Evolutionary conservation across 169 alveolate species (phyloP).

Genomic region (Pseudocohnilembus persalinus): DNA sequence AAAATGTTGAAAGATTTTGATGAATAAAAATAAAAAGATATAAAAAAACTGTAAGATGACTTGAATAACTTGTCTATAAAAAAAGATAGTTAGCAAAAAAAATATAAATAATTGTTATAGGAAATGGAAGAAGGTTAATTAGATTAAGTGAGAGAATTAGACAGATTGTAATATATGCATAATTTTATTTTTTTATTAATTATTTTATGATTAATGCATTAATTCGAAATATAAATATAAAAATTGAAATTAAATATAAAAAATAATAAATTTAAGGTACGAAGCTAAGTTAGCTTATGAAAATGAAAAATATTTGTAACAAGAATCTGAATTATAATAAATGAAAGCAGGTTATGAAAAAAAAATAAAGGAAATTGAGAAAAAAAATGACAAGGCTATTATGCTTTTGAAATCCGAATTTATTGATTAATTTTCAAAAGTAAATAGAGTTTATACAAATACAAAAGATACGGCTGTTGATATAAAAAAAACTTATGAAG

Average conservation of each 20-base stretch:
- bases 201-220: no score
- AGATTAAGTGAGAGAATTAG: conserved; percentile 67
- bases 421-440: conserved; percentile 52
- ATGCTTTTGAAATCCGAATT: conserved; percentile 58
- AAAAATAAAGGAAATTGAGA: conserved; percentile 50
- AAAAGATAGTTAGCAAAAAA: not conserved
- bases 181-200: no score
- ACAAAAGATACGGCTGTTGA: conserved; percentile 67
- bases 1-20: not conserved
- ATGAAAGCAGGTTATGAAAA: conserved; percentile 57
- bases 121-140: conserved; percentile 70
- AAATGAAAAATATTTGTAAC: conserved; percentile 58
- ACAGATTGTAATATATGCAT: conserved; percentile 49
- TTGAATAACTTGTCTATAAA: not conserved
- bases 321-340: conserved; percentile 63
- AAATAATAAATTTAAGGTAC: conserved; percentile 23
- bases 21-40: not conserved
- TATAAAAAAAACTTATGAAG: conserved; percentile 70
- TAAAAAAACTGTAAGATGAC: not conserved
- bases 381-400: conserved; percentile 59
- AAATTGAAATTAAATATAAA: no score
- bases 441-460: conserved; percentile 66
- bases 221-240: no score
- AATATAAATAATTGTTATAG: conserved; percentile 47
- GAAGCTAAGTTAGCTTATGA: conserved; percentile 76